phyloP scores from a whole-genome alignment of 805 yeast genomes.

The Candida ponderosae region DNA sequence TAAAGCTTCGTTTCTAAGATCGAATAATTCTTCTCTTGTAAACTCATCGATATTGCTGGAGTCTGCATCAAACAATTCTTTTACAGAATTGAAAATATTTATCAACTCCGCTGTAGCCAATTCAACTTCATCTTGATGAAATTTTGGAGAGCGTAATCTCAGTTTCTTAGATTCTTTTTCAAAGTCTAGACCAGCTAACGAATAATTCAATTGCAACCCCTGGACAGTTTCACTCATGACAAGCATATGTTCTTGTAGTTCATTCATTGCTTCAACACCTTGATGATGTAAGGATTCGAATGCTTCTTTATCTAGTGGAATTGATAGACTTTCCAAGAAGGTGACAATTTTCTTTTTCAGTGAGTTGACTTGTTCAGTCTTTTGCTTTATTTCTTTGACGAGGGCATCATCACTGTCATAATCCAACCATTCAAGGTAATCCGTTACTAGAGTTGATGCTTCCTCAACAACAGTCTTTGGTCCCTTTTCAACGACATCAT shows the following conservation, averaged over 20 bases:
- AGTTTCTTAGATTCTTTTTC: slow-evolving; percentile 42
- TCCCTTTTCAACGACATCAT: slow-evolving; percentile 34
- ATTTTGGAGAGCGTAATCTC: slow-evolving; percentile 20
- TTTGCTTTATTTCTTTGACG: slow-evolving; percentile 28
- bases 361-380: slow-evolving; percentile 16
- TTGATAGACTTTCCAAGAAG: slow-evolving; percentile 31
- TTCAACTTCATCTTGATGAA: slow-evolving; percentile 21
- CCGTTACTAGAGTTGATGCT: slow-evolving; percentile 31
- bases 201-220: slow-evolving; percentile 34
- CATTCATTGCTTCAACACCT: slow-evolving; percentile 32
- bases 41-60: slow-evolving; percentile 7
- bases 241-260: slow-evolving; percentile 35
- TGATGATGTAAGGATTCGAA: slow-evolving; percentile 35
- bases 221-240: slow-evolving; percentile 37
- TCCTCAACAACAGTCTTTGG: slow-evolving; percentile 31
- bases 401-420: slow-evolving; percentile 52
- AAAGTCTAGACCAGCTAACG: slow-evolving; percentile 39
- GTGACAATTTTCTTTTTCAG: slow-evolving; percentile 26
- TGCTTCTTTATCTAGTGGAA: slow-evolving; percentile 39
- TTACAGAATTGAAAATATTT: slow-evolving; percentile 19
- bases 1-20: slow-evolving; percentile 21
- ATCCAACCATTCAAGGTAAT: slow-evolving; percentile 71
- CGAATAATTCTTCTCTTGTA: slow-evolving; percentile 23
- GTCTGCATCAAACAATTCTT: slow-evolving; percentile 19
- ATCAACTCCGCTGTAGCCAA: slow-evolving; percentile 16